Evolutionary conservation across 2,329 filamentous ascomycete genomes (phyloP).

Genomic region (Venturia oleaginea): DNA sequence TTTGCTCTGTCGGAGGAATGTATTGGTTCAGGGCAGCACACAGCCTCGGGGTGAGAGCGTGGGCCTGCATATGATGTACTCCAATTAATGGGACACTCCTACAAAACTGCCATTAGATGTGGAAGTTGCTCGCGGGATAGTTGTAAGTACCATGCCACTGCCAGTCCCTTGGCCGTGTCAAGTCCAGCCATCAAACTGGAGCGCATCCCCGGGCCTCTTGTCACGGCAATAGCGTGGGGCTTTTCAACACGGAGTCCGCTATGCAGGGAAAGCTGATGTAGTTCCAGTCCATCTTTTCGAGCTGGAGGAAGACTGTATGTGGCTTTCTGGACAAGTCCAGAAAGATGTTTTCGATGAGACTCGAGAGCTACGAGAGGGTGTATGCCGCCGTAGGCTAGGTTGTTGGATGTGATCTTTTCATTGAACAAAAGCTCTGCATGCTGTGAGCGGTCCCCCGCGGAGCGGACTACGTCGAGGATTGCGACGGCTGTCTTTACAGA

Average conservation of each 20-base stretch:
- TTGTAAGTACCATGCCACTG: conserved; percentile 57
- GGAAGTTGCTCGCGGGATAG: neutral
- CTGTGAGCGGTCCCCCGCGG: conserved; percentile 13
- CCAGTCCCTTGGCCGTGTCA: conserved; percentile 77
- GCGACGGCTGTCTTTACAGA: conserved; percentile 60
- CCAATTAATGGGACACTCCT: conserved; percentile 64
- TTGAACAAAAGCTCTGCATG: conserved; percentile 63
- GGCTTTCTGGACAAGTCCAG: conserved; percentile 57
- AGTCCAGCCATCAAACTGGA: conserved; percentile 70
- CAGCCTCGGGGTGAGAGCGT: conserved; percentile 79
- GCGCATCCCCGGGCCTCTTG: conserved; percentile 82
- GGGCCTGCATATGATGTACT: conserved; percentile 96
- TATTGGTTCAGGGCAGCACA: conserved; percentile 48
- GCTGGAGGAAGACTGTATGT: neutral
- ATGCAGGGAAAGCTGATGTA: conserved; percentile 53
- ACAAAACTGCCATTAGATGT: neutral
- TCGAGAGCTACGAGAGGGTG: conserved; percentile 67
- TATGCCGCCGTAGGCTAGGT: conserved; percentile 64
- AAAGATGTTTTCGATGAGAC: conserved; percentile 66
- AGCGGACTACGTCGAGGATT: conserved; percentile 52
- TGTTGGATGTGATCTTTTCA: conserved; percentile 72
- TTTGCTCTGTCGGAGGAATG: neutral
- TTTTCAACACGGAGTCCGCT: conserved; percentile 23
- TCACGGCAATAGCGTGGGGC: conserved; percentile 82
- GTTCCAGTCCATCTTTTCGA: conserved; percentile 55